Percentiles rank a stretch among this genome's conserved stretches.
Conservation (phyloP, 768 basidiomycete genomes). For the Megacollybia marginata region DNA sequence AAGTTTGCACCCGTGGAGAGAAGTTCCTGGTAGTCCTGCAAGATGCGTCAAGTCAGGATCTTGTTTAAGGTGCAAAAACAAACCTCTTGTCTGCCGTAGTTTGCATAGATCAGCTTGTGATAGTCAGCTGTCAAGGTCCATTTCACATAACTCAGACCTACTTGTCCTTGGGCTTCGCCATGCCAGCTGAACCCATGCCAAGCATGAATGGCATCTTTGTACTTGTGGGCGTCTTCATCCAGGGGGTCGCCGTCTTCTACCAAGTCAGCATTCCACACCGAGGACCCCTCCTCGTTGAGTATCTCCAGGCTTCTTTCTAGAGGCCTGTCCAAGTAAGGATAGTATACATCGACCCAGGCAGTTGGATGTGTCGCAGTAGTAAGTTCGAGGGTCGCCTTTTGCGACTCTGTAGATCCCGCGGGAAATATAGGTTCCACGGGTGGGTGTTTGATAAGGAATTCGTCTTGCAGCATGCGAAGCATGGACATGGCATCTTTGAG, state of each 20-base stretch:
- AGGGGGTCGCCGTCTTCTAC: slow-evolving; percentile 61
- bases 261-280: slow-evolving; percentile 65
- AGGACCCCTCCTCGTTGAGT: slow-evolving; percentile 43
- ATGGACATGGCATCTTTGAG: slow-evolving; percentile 58
- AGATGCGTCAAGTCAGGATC: too few species aligned
- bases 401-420: slow-evolving; percentile 63
- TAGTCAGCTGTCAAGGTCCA: not conserved
- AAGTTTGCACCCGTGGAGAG: slow-evolving; percentile 59
- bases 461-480: slow-evolving; percentile 58
- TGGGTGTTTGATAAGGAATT: slow-evolving; percentile 46
- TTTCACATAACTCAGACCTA: slow-evolving; percentile 19
- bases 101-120: slow-evolving; percentile 54
- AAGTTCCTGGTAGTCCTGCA: slow-evolving; percentile 53
- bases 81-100: slow-evolving; percentile 63
- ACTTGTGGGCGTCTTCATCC: slow-evolving; percentile 67
- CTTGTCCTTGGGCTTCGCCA: slow-evolving; percentile 64
- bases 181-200: slow-evolving; percentile 82
- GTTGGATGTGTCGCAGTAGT: slow-evolving; percentile 33
- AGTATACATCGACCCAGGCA: slow-evolving; percentile 86
- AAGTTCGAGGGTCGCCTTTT: slow-evolving; percentile 54
- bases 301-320: slow-evolving; percentile 63
- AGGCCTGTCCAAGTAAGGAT: slow-evolving; percentile 79
- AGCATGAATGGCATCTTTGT: slow-evolving; percentile 60
- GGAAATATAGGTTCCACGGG: slow-evolving; percentile 50
- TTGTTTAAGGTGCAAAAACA: too few species aligned